Percentiles rank a stretch among this genome's conserved stretches.
These are phyloP conservation scores for Marasmius fiardii DNA, from an alignment of 1,284 basidiomycete species.

Conservation along the genomic window DNA sequence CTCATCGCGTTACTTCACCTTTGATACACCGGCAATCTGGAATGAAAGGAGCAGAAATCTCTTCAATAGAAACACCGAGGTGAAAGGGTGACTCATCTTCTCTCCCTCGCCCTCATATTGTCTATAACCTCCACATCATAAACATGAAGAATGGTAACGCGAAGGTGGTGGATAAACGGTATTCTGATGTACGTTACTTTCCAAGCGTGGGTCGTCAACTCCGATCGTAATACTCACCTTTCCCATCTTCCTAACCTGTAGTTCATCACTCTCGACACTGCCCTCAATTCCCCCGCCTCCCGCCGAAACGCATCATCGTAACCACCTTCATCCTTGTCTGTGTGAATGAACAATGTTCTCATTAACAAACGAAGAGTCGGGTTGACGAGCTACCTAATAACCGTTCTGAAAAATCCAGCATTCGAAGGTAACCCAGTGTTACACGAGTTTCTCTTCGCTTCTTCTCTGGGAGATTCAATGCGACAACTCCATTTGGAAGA, in stretches of 20 bases:
- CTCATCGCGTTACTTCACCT: no score
- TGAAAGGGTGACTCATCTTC: no score
- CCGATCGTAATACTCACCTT: no score
- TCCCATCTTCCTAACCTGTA: slow-evolving; percentile 18
- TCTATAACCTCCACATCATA: slow-evolving; percentile 39
- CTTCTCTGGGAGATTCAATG: slow-evolving; percentile 13
- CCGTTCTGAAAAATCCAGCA: slow-evolving; percentile 30
- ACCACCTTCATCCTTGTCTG: slow-evolving; percentile 46
- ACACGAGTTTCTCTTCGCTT: slow-evolving; percentile 37
- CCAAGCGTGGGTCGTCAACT: background rate
- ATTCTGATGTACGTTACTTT: slow-evolving; percentile 41
- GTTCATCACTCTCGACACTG: slow-evolving; percentile 43
- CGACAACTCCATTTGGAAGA: slow-evolving; percentile 35
- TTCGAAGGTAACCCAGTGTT: slow-evolving; percentile 31
- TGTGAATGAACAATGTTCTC: slow-evolving; percentile 51
- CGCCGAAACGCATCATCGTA: slow-evolving; percentile 45
- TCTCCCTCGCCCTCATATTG: slow-evolving; percentile 46
- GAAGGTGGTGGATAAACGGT: slow-evolving; percentile 36
- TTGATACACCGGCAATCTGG: no score
- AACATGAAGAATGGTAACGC: slow-evolving; percentile 32
- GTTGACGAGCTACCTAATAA: slow-evolving; percentile 38
- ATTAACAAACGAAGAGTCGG: slow-evolving; percentile 50
- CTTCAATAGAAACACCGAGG: no score
- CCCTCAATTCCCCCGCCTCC: slow-evolving; percentile 29
- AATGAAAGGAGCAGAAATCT: no score